Base-by-base conservation (phyloP, 164 flowering plant genomes). In the Aristolochia contorta region DNA sequence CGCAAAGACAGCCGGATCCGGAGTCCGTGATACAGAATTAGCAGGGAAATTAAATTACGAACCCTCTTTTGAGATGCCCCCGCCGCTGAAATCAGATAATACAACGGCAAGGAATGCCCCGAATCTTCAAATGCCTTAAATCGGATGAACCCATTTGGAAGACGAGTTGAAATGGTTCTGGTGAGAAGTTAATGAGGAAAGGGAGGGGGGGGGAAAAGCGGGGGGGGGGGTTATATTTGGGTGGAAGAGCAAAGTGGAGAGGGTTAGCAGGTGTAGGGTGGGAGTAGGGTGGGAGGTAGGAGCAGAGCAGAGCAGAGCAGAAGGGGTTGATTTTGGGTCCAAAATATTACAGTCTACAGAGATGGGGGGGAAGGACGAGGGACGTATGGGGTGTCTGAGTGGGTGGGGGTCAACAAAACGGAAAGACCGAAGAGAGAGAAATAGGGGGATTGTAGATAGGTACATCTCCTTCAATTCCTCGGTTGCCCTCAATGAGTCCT, bases 381-480 rank as follows among this genome's bases (percentile, higher is more conserved):
- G 22, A 19, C n/a, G 54, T 50, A 20, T 13, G n/a, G 16, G n/a
- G 23, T 51, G 24, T 79, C 60, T 60, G 30, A 27, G 30, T 27
- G 30, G 30, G 30, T 27, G 30, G 30, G 30, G 30, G 30, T 27
- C 30, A 27, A 27, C 30, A 27, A 27, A 54, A 66, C 47, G 69
- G 72, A 59, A 67, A 52, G 72, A 68, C 63, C 54, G 53, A 58
- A 50, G n/a, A n/a, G n/a, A 27, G 50, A 21, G 47, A 61, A 19
- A 51, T 18, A 51, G 23, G 1, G n/a, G 54, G 12, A 27, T 2
- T 27, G 14, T 21, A 56, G 66, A 58, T 47, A 20, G 50, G 16
- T 30, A 55, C 67, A 64, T 51, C 64, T 65, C 70, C 70, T 65
- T 69, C 53, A 74, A 75, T 71, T 73, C 74, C 74, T 69, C 69